Base-by-base conservation (phyloP, 169 alveolate genomes). In the Neospora caninum region DNA sequence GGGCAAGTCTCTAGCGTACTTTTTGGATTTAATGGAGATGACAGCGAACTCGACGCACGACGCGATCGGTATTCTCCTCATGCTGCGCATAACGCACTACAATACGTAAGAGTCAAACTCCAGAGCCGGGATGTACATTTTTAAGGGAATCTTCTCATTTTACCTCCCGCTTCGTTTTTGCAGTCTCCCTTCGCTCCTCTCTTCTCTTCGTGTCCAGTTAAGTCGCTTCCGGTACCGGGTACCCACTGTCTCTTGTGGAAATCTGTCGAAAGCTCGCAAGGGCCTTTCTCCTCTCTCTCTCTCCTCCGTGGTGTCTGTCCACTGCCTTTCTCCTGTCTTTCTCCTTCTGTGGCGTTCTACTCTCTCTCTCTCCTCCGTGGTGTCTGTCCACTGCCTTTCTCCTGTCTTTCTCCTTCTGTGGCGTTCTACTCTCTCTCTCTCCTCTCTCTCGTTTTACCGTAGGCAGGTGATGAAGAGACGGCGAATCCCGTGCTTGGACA, bases 1-100 rank as follows among this genome's bases (percentile, higher is more conserved):
- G 36, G 69, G 41, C 29, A 93, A 87, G 25, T 49, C 95, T 22
- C 43, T 43, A 0, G 25, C 58, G 38, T 89, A 45, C 54, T 88
- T 93, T 80, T 20, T 73, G n/a, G 93, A 70, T 42, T 6, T 67
- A 16, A 7, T 89, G 73, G 92, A 80, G 78, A 38, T 36, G n/a
- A 42, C 49, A 22, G 49, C 70, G 54, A n/a, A 38, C 38, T n/a
- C 45, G 73, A 58, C 89, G 20, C 31, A 42, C 70, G 96, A 95
- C 93, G 43, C 95, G 0, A 36, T 95, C 42, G 95, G 94, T 0
- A 34, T 95, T 42, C 78, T 88, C n/a, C 89, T 95, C 31, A 95
- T 95, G 96, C 92, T 88, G 88, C 92, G 88, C 87, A 64, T 93
- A 9, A 88, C 69, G 43, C 88, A 93, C 54, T 73, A 43, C 67